These are phyloP conservation scores for Phialophora tarda DNA, from an alignment of 2,329 filamentous ascomycete species.

Conservation along the genomic window DNA sequence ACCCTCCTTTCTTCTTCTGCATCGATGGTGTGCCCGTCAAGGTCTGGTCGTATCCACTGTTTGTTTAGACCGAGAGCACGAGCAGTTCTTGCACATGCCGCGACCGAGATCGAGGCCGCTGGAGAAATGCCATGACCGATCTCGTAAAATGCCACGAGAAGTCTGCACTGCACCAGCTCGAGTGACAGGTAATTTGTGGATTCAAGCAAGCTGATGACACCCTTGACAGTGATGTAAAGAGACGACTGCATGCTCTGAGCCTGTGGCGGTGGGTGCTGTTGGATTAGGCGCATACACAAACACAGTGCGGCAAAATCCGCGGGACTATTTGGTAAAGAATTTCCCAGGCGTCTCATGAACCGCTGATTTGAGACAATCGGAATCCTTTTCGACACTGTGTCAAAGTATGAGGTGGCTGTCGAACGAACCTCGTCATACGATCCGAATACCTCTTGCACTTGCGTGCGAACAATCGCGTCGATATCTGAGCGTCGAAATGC, in stretches of 20 bases:
- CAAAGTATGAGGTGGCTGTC: conserved; percentile 9
- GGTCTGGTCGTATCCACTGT: neutral
- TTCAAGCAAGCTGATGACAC: conserved; percentile 17
- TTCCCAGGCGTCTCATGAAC: neutral
- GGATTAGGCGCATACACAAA: conserved; percentile 15
- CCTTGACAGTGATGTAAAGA: conserved; percentile 15
- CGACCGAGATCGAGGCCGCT: conserved; percentile 9
- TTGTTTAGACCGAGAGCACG: conserved; percentile 15
- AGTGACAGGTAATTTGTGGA: conserved; percentile 11
- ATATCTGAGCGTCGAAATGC: neutral
- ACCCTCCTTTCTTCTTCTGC: conserved; percentile 15
- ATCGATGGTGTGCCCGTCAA: neutral
- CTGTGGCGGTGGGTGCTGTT: conserved; percentile 3
- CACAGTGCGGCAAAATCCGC: conserved; percentile 20
- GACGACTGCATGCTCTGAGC: conserved; percentile 20
- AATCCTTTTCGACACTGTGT: neutral
- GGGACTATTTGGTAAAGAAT: neutral
- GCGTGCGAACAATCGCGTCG: neutral
- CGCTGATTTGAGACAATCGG: conserved; percentile 16
- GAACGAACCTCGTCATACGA: conserved; percentile 3
- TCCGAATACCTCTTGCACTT: neutral
- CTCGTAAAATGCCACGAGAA: conserved; percentile 20
- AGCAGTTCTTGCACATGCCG: conserved; percentile 6
- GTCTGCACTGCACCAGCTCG: conserved; percentile 6
- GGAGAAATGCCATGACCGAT: conserved; percentile 24